Conservation (phyloP, 1,284 basidiomycete species). For the Moesziomyces antarcticus region DNA sequence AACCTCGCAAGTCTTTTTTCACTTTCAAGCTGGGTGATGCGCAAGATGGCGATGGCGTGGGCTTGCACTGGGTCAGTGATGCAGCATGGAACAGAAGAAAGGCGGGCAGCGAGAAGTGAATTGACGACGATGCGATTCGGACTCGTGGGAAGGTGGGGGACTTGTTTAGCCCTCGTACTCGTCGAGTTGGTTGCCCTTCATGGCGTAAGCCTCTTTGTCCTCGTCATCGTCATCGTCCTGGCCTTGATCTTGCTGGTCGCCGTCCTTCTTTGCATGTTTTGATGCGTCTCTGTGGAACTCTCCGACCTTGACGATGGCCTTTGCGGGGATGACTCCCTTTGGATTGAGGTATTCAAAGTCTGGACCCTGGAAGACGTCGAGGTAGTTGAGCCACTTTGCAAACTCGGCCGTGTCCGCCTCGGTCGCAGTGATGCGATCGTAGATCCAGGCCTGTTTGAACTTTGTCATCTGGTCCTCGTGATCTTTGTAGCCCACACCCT, state of each 20-base stretch:
- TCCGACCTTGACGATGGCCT: constrained; percentile 69
- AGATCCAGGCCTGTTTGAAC: constrained; percentile 65
- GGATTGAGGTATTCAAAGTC: constrained; percentile 68
- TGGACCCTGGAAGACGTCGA: constrained; percentile 54
- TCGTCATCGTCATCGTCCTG: constrained; percentile 68
- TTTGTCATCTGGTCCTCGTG: constrained; percentile 49
- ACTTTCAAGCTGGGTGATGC: no score
- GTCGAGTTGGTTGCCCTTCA: constrained; percentile 74
- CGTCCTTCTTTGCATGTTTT: constrained; percentile 73
- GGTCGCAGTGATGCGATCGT: constrained; percentile 71
- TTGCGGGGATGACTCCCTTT: constrained; percentile 67
- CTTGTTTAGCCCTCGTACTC: constrained; percentile 54
- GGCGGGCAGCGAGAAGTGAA: background rate
- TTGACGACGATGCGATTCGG: background rate
- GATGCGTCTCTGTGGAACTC: constrained; percentile 76
- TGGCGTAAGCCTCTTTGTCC: constrained; percentile 70
- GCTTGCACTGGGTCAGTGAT: no score
- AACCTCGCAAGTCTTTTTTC: no score
- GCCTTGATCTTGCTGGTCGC: constrained; percentile 58
- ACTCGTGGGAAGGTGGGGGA: no score
- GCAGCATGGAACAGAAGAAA: background rate
- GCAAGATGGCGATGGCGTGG: no score
- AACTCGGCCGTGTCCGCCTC: constrained; percentile 80
- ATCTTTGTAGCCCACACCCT: constrained; percentile 37
- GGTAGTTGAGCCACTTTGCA: constrained; percentile 68